A percentile compares a stretch with the other conserved stretches of the same genome.
These are phyloP conservation scores for Colletotrichum magnum DNA, from an alignment of 2,329 filamentous ascomycete species.

Conservation along the genomic window DNA sequence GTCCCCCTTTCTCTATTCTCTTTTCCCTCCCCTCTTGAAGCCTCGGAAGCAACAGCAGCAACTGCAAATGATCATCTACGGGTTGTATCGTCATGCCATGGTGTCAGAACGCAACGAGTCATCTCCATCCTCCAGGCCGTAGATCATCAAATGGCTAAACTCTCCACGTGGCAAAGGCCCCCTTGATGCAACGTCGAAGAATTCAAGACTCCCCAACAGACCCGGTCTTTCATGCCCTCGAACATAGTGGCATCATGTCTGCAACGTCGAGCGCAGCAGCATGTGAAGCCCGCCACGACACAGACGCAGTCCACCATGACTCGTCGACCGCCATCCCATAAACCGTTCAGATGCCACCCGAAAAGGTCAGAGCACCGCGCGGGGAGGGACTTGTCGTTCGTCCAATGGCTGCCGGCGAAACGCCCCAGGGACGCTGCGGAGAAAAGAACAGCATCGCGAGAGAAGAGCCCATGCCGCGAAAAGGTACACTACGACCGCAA, in stretches of 20 bases:
- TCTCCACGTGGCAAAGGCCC: too few species aligned
- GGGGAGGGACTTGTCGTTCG: conserved; percentile 15
- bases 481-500: conserved; percentile 11
- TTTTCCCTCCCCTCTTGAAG: too few species aligned
- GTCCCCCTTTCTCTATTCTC: too few species aligned
- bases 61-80: too few species aligned
- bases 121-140: too few species aligned
- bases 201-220: background rate
- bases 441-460: conserved; percentile 1
- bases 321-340: conserved; percentile 26
- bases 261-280: background rate
- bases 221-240: too few species aligned
- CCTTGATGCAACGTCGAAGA: background rate
- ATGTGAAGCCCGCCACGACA: conserved; percentile 8
- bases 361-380: conserved; percentile 11
- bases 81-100: too few species aligned
- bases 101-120: too few species aligned
- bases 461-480: background rate
- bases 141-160: too few species aligned
- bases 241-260: background rate
- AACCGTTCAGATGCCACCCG: conserved; percentile 4
- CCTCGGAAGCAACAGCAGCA: too few species aligned
- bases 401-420: conserved; percentile 25
- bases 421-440: conserved; percentile 17
- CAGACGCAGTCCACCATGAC: conserved; percentile 9